These are phyloP conservation scores for Jatropha curcas DNA, from an alignment of 345 rosid species.

Conservation along the genomic window DNA sequence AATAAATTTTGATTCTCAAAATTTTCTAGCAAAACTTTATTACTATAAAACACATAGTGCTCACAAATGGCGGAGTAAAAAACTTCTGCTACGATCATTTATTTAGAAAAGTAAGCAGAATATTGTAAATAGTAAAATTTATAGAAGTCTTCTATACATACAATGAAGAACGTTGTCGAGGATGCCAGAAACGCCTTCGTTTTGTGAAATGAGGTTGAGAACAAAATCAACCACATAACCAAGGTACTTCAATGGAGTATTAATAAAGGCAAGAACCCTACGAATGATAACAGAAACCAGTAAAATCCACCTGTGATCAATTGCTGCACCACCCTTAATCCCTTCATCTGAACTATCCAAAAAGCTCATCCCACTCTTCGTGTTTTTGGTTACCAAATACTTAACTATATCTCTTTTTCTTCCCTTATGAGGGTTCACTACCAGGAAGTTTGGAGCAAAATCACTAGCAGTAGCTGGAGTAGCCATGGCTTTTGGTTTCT, in stretches of 20 bases:
- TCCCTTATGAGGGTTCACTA: constrained; percentile 61
- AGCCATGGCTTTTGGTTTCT: not conserved
- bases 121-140: no score
- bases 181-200: constrained; percentile 55
- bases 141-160: constrained; percentile 19
- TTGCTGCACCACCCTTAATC: constrained; percentile 24
- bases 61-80: no score
- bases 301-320: constrained; percentile 58
- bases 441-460: constrained; percentile 24
- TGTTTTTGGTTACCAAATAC: constrained; percentile 44
- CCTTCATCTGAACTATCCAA: constrained; percentile 49
- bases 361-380: constrained; percentile 49
- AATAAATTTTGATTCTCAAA: no score
- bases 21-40: no score
- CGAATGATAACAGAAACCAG: constrained; percentile 59
- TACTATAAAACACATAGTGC: no score
- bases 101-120: no score
- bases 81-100: no score
- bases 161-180: constrained; percentile 50
- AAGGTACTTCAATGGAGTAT: constrained; percentile 62
- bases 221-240: constrained; percentile 58
- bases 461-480: not conserved
- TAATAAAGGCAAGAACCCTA: constrained; percentile 44
- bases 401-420: constrained; percentile 48
- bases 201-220: constrained; percentile 62